Evolutionary conservation across 441 rosid genomes (phyloP).

Genomic region (Kokia cookei): DNA sequence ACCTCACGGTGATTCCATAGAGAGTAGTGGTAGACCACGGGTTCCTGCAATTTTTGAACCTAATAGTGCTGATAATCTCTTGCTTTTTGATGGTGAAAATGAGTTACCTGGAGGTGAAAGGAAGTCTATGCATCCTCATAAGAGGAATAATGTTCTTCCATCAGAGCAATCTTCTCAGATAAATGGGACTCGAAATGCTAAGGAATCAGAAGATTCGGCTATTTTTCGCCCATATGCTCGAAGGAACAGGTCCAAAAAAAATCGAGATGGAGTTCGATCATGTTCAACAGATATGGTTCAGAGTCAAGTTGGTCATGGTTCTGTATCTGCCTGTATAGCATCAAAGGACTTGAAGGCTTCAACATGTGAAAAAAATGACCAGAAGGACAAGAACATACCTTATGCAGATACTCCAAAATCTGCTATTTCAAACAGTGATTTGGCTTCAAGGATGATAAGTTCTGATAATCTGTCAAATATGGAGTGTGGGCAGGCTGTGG

Average conservation of each 20-base stretch:
- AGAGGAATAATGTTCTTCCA: constrained; percentile 47
- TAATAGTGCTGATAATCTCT: constrained; percentile 81
- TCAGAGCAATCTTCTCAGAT: constrained; percentile 66
- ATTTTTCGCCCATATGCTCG: constrained; percentile 96
- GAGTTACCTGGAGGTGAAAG: constrained; percentile 57
- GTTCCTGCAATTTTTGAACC: constrained; percentile 68
- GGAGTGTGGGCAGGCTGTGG: constrained; percentile 35
- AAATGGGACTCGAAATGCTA: constrained; percentile 59
- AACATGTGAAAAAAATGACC: constrained; percentile 47
- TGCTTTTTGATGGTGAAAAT: constrained; percentile 78
- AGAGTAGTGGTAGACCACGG: constrained; percentile 91
- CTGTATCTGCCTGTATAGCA: constrained; percentile 35
- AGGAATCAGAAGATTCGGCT: constrained; percentile 94
- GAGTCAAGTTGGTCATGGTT: constrained; percentile 37
- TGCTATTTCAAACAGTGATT: constrained; percentile 54
- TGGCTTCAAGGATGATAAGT: constrained; percentile 35
- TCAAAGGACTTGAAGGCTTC: constrained; percentile 54
- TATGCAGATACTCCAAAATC: constrained; percentile 36
- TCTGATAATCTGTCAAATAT: constrained; percentile 36
- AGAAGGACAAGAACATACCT: constrained; percentile 46
- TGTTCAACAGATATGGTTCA: constrained; percentile 67
- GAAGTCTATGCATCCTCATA: constrained; percentile 38
- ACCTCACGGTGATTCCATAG: constrained; percentile 92
- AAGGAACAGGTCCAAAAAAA: constrained; percentile 83
- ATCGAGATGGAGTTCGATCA: constrained; percentile 78